Conservation (phyloP, 1,139 yeast species). For the Candida labiduridarum region DNA sequence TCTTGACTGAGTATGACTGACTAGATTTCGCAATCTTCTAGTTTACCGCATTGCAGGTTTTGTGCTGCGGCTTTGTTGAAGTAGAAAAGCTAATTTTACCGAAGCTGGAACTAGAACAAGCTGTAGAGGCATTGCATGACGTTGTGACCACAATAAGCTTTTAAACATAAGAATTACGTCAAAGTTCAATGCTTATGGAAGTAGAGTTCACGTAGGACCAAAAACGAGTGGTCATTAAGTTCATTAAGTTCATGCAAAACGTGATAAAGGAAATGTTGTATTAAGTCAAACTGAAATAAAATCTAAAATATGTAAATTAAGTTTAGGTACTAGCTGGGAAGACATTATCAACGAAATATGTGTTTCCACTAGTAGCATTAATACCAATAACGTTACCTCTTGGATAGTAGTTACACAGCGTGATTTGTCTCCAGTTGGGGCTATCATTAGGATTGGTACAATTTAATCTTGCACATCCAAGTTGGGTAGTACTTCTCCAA, state of each 20-base stretch:
- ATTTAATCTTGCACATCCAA: constrained; percentile 70
- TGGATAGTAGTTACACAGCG: constrained; percentile 66
- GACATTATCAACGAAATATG: constrained; percentile 56
- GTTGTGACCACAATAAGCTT: too few relatives aligned
- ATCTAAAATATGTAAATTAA: constrained; percentile 1
- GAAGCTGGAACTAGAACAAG: too few relatives aligned
- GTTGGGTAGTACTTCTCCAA: constrained; percentile 68
- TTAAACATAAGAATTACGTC: too few relatives aligned
- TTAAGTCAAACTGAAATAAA: constrained; percentile 1
- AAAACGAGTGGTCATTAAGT: neutral
- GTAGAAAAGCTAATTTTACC: too few relatives aligned
- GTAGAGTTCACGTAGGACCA: too few relatives aligned
- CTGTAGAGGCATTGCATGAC: too few relatives aligned
- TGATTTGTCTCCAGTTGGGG: constrained; percentile 51
- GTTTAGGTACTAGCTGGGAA: constrained; percentile 28
- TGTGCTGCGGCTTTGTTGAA: too few relatives aligned
- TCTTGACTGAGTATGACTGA: too few relatives aligned
- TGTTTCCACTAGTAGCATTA: constrained; percentile 31
- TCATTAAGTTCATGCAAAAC: neutral
- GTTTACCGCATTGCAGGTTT: too few relatives aligned
- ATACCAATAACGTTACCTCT: constrained; percentile 60
- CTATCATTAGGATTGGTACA: constrained; percentile 39
- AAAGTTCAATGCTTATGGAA: too few relatives aligned
- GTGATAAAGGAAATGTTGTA: neutral
- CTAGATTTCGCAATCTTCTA: too few relatives aligned